These are phyloP conservation scores for Fusarium hostae DNA, from an alignment of 2,329 filamentous ascomycete species.

Conservation along the genomic window DNA sequence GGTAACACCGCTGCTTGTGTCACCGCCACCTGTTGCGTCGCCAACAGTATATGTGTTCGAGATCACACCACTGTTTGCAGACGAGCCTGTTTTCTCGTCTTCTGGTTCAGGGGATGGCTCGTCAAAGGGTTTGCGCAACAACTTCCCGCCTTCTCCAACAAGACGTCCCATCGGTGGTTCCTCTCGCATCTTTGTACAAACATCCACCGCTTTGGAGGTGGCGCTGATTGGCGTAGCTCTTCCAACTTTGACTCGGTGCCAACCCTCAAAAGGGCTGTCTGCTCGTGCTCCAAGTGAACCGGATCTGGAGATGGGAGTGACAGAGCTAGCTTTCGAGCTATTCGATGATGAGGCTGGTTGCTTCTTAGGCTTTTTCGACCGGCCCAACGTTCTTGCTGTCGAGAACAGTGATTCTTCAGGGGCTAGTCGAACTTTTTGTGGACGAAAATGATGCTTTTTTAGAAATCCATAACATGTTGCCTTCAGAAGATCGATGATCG, in stretches of 20 bases:
- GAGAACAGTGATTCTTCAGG: slow-evolving; percentile 42
- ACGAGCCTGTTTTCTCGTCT: neutral
- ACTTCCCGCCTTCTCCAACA: slow-evolving; percentile 54
- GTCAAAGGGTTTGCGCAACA: slow-evolving; percentile 59
- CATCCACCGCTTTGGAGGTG: neutral
- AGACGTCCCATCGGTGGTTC: slow-evolving; percentile 40
- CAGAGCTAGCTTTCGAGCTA: slow-evolving; percentile 29
- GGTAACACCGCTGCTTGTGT: neutral
- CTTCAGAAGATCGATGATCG: slow-evolving; percentile 68
- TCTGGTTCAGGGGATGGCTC: slow-evolving; percentile 43
- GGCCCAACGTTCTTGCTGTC: slow-evolving; percentile 34
- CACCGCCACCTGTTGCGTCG: neutral
- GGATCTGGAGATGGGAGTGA: slow-evolving; percentile 3
- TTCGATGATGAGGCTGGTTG: slow-evolving; percentile 8
- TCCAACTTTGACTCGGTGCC: slow-evolving; percentile 52
- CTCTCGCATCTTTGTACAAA: slow-evolving; percentile 3
- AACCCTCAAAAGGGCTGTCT: slow-evolving; percentile 50
- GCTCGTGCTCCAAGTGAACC: neutral
- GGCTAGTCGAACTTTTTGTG: slow-evolving; percentile 51
- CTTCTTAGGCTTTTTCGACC: slow-evolving; percentile 29
- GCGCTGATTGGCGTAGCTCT: slow-evolving; percentile 14
- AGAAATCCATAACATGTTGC: slow-evolving; percentile 80
- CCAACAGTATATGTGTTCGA: neutral
- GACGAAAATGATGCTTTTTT: slow-evolving; percentile 75
- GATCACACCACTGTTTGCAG: neutral